Evolutionary conservation across 1,139 yeast species (phyloP).

Genomic region (Protomyces gravidus): DNA sequence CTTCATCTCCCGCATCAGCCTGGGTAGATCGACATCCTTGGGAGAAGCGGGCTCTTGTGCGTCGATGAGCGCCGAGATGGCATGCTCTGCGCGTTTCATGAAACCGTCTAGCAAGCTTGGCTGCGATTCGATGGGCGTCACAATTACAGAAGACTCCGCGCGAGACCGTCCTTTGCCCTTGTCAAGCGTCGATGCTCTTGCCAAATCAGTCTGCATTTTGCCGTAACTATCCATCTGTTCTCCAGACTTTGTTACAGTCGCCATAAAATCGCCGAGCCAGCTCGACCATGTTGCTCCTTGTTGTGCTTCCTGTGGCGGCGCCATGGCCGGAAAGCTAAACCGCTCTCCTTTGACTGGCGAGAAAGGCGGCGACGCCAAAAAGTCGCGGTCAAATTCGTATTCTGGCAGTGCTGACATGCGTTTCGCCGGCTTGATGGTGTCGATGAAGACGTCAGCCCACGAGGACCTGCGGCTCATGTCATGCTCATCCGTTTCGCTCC

Average conservation of each 20-base stretch:
- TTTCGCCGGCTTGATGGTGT: not conserved
- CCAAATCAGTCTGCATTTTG: not conserved
- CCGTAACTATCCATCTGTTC: not conserved
- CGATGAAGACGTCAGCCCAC: not conserved
- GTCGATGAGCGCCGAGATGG: not conserved
- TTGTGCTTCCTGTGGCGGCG: not conserved
- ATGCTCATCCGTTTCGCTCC: not conserved
- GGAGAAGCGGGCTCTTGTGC: not conserved
- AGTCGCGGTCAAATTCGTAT: not conserved
- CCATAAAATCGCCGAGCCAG: not conserved
- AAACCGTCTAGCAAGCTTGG: not conserved
- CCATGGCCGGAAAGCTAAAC: not conserved
- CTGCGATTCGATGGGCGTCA: not conserved
- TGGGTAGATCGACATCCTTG: not conserved
- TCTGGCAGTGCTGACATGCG: not conserved
- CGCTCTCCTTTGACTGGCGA: not conserved
- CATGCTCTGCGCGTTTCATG: not conserved
- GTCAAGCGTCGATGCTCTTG: not conserved
- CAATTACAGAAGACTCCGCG: not conserved
- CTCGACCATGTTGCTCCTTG: not conserved
- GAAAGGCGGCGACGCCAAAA: not conserved
- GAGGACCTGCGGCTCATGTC: not conserved
- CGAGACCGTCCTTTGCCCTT: not conserved
- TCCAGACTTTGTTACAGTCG: not conserved
- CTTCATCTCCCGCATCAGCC: too few species aligned